Base-by-base conservation (phyloP, 805 yeast genomes). In the Monosporozyma yasuniensis region DNA sequence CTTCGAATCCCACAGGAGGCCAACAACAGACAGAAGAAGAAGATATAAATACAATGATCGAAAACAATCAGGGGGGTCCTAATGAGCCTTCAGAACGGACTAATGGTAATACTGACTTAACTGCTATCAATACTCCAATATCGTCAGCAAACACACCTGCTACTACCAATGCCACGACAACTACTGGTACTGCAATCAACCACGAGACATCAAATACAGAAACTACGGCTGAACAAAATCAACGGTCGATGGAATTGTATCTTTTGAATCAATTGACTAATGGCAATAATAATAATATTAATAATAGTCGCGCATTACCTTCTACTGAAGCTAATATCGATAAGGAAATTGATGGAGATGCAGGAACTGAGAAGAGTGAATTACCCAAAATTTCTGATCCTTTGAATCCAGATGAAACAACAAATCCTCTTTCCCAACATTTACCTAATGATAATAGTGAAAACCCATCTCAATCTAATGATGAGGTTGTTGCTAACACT, bases 261-360 rank as follows among this genome's bases (percentile, higher is more conserved):
- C 47, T 51, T 4, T 51, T 46, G 21, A 48, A 47, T 41, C 48
- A 47, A 25, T 27, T 46, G 39, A 52, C 46, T 42, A 14, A 16
- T 6, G 16, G 27, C 11, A 19, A 18, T 44, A 45, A 27, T 21
- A 44, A 46, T 30, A 46, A 45, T 27, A 42, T 10, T 11, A 12
- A 18, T 30, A 11, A 9, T 4, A 7, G 32, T 19, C 3, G 23
- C 11, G 38, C 12, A 21, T 21, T 35, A 16, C 43, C 28, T 3
- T 38, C 28, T 19, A 14, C 19, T 34, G 14, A 32, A 4, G 10
- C 2, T n/a, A 44, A 14, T 22, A 7, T 7, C 8, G 27, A 27
- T 25, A 14, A 19, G 4, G 10, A 30, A 41, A 41, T 19, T 28
- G n/a, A n/a, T n/a, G n/a, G n/a, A n/a, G n/a, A n/a, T n/a, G n/a